Base-by-base conservation (phyloP, 495 filamentous ascomycete genomes). In the Bacidia rubella region DNA sequence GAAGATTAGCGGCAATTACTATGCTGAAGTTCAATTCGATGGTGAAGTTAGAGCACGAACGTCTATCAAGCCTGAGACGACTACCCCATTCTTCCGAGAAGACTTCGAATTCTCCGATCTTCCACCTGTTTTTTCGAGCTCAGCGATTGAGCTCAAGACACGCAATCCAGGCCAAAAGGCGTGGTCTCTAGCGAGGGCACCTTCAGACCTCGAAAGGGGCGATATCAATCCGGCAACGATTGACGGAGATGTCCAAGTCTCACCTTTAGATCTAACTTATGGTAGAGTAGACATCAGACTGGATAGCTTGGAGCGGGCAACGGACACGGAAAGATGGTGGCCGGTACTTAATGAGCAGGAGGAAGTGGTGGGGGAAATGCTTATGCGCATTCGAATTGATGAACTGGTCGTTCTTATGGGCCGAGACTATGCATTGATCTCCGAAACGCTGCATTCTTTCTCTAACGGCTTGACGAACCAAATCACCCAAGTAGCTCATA, bases 61-160 rank as follows among this genome's bases (percentile, higher is more conserved):
- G 10, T 82, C 83, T 23, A 81, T 86, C 20, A 90, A 90, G 65
- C 73, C 76, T 53, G 85, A 87, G 51, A 90, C 85, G 12, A 79
- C 77, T 47, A 87, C 81, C 61, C 92, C 89, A 0, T 95, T 97
- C 57, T 99, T 93, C 92, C 75, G 89, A 25, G 92, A 97, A 69
- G 88, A 90, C 40, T 90, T 87, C 59, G 79, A 85, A 44, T 95
- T 96, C 61, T 69, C 71, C 39, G 90, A 96, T 66, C 73, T 98
- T 15, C 88, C 92, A 2, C 74, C 86, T 0, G 75, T 86, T 9
- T 63, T 93, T 35, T 89, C 86, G 9, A 85, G 79, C 60, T 76
- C 85, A 9, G 85, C 83, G n/a, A 74, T 98, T 48, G 71, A 90
- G 1, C 66, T 98, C 46, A 98, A 95, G 64, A 79, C 68, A 0